Evolutionary conservation across 78 protist species (phyloP).

Genomic region (Dictyostelium purpureum): DNA sequence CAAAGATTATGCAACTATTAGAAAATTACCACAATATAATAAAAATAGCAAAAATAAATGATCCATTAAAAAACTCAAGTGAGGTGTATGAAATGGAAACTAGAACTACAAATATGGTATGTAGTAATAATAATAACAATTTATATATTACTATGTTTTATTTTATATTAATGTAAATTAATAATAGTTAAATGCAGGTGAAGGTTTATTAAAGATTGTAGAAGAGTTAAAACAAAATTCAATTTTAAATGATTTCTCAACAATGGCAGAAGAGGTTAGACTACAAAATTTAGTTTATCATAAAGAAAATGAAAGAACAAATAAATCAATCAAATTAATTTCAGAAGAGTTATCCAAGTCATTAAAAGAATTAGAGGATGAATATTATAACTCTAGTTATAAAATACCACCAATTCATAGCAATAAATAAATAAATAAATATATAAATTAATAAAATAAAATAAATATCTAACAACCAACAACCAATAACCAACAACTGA

Average conservation of each 20-base stretch:
- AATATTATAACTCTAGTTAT: conserved; percentile 68
- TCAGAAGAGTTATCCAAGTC: conserved; percentile 53
- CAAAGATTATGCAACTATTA: conserved; percentile 32
- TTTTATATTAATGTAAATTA: not conserved
- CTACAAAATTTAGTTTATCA: conserved; percentile 61
- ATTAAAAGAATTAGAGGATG: conserved; percentile 48
- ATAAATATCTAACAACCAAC: too few species aligned
- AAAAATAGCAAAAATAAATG: conserved; percentile 58
- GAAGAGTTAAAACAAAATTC: conserved; percentile 72
- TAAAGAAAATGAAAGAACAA: conserved; percentile 51
- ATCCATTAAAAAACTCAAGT: conserved; percentile 11
- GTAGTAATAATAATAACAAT: not conserved
- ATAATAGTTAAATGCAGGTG: conserved; percentile 35
- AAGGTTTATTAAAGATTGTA: conserved; percentile 60
- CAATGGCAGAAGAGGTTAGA: conserved; percentile 67
- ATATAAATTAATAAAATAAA: too few species aligned
- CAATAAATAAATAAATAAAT: too few species aligned
- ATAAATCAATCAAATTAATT: conserved; percentile 21
- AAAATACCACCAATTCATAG: conserved; percentile 22
- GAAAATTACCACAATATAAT: conserved; percentile 55
- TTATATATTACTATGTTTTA: not conserved
- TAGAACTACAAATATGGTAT: conserved; percentile 53
- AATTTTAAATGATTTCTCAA: conserved; percentile 61
- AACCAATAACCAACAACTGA: too few species aligned
- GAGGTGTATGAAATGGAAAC: conserved; percentile 73